Evolutionary conservation across 148 eudicot genomes (phyloP), one percentile per base, ranked within the genome.

Genomic region (Rhododendron molle): DNA sequence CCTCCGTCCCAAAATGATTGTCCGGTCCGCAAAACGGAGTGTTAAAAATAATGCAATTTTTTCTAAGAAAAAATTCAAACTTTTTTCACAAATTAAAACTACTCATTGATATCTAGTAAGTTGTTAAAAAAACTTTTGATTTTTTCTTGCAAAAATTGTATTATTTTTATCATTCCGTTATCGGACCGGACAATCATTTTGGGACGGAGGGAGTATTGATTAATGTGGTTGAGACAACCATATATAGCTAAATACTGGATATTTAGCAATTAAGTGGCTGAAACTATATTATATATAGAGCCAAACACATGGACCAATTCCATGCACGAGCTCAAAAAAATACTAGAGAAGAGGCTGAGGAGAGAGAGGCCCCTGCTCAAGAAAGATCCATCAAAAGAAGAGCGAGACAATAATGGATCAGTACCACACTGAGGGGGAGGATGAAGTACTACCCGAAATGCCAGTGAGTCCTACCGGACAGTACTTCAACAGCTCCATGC

Each of bases 401-500:
- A 54, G 1, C 5, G 2, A 69, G 74, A 28, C 34, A 9, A 69
- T 26, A 52, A 52, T 54, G 74, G 74, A 40, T 40, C 8, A 69
- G 74, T 69, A 30, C 36, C 15, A 28, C 6, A 1, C 2, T 13
- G 7, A 28, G 15, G 74, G 30, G 74, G 1, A 69, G 74, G 0
- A 30, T 69, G 74, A 69, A 12, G 74, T 11, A 69, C 1, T 11
- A 3, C 2, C 74, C 1, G 76, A 71, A 2, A 71, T 32, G 83
- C 88, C 93, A 0, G 90, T 88, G 65, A 91, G 93, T 81, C 93
- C 93, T 0, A 87, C 82, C 18, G 86, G 85, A 5, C 91, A 91
- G 40, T 90, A 88, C 80, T 46, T 88, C 80, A 90, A 69, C 54
- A 91, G 92, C 87, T 88, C 91, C 2, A 89, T 20, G 2, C 58